Evolutionary conservation across 106 monocot genomes (phyloP), one percentile per base, ranked within the genome.

Genomic region (Allium fistulosum): DNA sequence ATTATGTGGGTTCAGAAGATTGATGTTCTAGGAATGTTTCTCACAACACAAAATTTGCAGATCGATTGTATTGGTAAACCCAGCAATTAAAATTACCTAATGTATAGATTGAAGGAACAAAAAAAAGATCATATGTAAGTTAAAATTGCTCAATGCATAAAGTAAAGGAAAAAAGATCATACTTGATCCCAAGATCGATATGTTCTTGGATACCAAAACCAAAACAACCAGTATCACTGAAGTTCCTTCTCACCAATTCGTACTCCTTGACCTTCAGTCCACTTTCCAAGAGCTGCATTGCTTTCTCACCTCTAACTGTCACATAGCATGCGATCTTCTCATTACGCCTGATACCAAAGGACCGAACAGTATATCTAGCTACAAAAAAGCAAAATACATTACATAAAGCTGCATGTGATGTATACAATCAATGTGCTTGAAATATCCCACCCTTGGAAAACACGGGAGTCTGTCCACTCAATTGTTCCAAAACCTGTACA

Each of bases 191-290:
- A 10, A 90, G 78, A 79, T 90, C 90, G 69, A 90, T 90, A 49
- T 85, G 90, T 73, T 90, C 90, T 71, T 90, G 85, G 59, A 90
- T 90, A 9, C 90, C 90, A 83, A 90, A 90, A 8, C 90, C 90
- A 78, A 90, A 90, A 46, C 90, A 90, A 16, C 85, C 90, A 53
- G 80, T 85, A 48, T 90, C 90, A 74, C 90, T 90, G 62, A 90
- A 90, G 53, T 90, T 90, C 75, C 83, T 82, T 48, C 85, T 80
- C 48, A 90, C 52, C 71, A 90, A 62, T 57, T 90, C 90, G 48
- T 90, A 90, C 53, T 90, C 90, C 69, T 90, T 85, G 48, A 90
- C 90, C 59, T 90, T 85, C 66, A 90, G 61, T 11, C 85, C 90
- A 62, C 90, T 90, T 61, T 90, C 90, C 13, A 90, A 64, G 10